These are phyloP conservation scores for Bolboschoenus planiculmis DNA, from an alignment of 176 grass and related monocot genomes.

Conservation along the genomic window DNA sequence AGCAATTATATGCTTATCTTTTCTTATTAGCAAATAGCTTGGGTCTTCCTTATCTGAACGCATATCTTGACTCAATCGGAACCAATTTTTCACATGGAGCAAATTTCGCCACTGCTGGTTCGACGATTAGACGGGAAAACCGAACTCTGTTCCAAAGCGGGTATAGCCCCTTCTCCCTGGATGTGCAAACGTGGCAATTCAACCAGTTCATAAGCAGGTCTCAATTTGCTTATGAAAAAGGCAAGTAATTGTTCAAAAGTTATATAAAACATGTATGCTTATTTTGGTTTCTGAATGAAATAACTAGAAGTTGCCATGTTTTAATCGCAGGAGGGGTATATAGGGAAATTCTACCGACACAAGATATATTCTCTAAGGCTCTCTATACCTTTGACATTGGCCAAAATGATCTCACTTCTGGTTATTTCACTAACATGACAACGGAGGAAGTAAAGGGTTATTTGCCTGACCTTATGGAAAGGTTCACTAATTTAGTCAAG, in stretches of 20 bases:
- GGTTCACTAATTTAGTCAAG: slow-evolving; percentile 52
- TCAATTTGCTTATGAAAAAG: slow-evolving; percentile 50
- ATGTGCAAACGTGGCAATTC: slow-evolving; percentile 84
- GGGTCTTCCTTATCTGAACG: slow-evolving; percentile 62
- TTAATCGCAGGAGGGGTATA: slow-evolving; percentile 49
- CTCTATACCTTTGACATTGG: slow-evolving; percentile 97
- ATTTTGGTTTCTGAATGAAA: background rate
- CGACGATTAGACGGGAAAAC: slow-evolving; percentile 70
- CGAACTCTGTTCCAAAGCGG: slow-evolving; percentile 61
- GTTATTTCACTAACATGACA: slow-evolving; percentile 58
- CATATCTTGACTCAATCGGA: slow-evolving; percentile 81
- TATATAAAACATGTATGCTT: background rate
- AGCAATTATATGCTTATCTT: background rate
- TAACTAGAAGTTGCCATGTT: background rate
- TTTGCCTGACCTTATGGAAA: slow-evolving; percentile 76
- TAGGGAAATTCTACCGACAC: slow-evolving; percentile 52
- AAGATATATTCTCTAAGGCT: slow-evolving; percentile 71
- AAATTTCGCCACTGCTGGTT: slow-evolving; percentile 88
- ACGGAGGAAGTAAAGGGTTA: slow-evolving; percentile 48
- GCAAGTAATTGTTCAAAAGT: slow-evolving; percentile 21
- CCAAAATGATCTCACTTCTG: slow-evolving; percentile 84
- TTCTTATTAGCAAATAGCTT: slow-evolving; percentile 45
- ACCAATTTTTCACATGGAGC: slow-evolving; percentile 84
- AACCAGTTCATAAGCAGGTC: slow-evolving; percentile 73
- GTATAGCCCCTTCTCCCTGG: slow-evolving; percentile 78